phyloP scores from a whole-genome alignment of 495 filamentous ascomycete genomes.

The Tetracladium setigerum region DNA sequence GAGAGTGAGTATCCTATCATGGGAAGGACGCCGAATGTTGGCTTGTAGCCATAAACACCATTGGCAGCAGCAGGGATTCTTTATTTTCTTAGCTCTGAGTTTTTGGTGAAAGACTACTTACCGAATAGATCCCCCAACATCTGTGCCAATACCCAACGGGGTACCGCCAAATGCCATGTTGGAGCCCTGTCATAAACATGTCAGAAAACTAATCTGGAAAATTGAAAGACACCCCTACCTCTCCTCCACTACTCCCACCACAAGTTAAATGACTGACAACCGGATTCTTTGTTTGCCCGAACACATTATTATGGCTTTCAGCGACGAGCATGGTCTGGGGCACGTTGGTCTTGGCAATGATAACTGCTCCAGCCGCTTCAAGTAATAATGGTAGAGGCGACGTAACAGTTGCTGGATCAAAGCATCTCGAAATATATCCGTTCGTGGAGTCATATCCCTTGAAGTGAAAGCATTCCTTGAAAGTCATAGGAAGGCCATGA shows the following conservation, averaged over 20 bases:
- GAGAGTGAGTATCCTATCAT: constrained; percentile 18
- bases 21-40: constrained; percentile 48
- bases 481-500: constrained; percentile 55
- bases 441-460: constrained; percentile 26
- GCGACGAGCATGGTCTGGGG: constrained; percentile 41
- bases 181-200: constrained; percentile 49
- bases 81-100: neutral
- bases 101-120: constrained; percentile 20
- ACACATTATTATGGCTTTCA: constrained; percentile 53
- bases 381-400: constrained; percentile 33
- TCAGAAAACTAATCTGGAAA: no score
- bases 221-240: no score
- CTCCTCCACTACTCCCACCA: constrained; percentile 53
- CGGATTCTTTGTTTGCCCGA: constrained; percentile 58
- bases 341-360: constrained; percentile 59
- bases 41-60: constrained; percentile 50
- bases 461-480: constrained; percentile 43
- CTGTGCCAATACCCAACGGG: constrained; percentile 44
- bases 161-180: constrained; percentile 32
- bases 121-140: constrained; percentile 62
- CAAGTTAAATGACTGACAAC: constrained; percentile 45
- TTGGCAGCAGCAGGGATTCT: constrained; percentile 50
- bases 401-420: constrained; percentile 38
- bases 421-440: constrained; percentile 44
- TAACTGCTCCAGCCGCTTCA: constrained; percentile 43